These are phyloP conservation scores for Kalaharituber pfeilii DNA, from an alignment of 2,329 filamentous ascomycete genomes.

Conservation along the genomic window DNA sequence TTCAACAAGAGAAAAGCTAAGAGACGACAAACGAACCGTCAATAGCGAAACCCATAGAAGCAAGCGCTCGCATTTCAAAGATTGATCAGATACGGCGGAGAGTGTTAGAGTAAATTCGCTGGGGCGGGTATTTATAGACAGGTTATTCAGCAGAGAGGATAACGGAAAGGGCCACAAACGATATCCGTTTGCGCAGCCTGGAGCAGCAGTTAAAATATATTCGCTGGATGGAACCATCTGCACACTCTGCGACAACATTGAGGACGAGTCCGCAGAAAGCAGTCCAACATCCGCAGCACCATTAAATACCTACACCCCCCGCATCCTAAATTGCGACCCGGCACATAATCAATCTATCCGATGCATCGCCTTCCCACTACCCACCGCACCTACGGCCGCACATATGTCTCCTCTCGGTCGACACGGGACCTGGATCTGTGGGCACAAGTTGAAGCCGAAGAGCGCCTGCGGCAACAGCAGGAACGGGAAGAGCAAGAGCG, in stretches of 20 bases:
- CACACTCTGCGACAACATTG: too few relatives aligned
- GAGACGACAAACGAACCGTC: too few relatives aligned
- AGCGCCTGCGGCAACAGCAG: conserved; percentile 42
- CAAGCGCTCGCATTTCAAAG: too few relatives aligned
- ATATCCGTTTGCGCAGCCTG: background rate
- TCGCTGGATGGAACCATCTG: too few relatives aligned
- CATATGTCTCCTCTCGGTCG: background rate
- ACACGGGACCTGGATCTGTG: background rate
- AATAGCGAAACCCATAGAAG: too few relatives aligned
- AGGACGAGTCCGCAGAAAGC: too few relatives aligned
- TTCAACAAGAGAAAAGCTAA: background rate
- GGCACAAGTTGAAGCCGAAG: conserved; percentile 45
- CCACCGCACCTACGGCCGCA: background rate
- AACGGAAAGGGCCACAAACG: background rate
- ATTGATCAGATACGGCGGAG: too few relatives aligned
- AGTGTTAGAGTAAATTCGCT: background rate
- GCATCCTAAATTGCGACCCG: too few relatives aligned
- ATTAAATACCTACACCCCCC: background rate
- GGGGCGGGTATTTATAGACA: background rate
- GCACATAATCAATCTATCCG: background rate
- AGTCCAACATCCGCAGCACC: too few relatives aligned
- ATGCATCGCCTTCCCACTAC: background rate
- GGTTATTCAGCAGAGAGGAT: background rate
- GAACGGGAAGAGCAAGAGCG: conserved; percentile 47
- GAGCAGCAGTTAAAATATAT: too few relatives aligned